phyloP scores from a whole-genome alignment of 2,329 filamentous ascomycete genomes.

The Trichoderma citrinoviride region DNA sequence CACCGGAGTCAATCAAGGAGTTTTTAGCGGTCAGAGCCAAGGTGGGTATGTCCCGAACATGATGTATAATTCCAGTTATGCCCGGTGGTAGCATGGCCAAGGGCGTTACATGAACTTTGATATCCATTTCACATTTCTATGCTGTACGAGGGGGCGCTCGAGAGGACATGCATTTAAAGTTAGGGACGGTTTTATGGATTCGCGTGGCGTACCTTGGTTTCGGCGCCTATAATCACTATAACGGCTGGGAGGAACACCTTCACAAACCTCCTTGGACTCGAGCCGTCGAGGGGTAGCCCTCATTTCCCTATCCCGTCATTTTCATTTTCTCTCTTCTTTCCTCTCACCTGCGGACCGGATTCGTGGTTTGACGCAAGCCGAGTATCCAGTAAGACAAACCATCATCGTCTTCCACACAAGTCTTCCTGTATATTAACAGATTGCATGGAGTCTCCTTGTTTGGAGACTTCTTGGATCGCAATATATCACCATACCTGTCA shows the following conservation, averaged over 20 bases:
- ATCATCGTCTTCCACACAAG: slow-evolving; percentile 65
- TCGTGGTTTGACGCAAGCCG: slow-evolving; percentile 21
- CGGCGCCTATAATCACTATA: slow-evolving; percentile 33
- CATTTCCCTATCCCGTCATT: slow-evolving; percentile 22
- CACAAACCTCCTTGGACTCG: slow-evolving; percentile 32
- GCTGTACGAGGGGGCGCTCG: slow-evolving; percentile 26
- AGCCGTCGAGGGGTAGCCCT: slow-evolving; percentile 23
- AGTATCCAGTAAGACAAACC: slow-evolving; percentile 57
- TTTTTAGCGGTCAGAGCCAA: slow-evolving; percentile 86
- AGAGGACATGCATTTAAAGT: slow-evolving; percentile 24
- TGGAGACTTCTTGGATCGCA: slow-evolving; percentile 40
- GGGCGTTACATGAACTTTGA: slow-evolving; percentile 14
- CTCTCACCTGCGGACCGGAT: background rate
- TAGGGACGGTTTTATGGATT: slow-evolving; percentile 30
- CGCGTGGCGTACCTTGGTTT: slow-evolving; percentile 34
- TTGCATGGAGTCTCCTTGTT: slow-evolving; percentile 35
- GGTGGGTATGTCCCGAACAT: slow-evolving; percentile 90
- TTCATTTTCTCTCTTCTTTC: slow-evolving; percentile 17
- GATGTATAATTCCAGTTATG: slow-evolving; percentile 75
- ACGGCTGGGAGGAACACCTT: slow-evolving; percentile 30
- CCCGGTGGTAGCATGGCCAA: slow-evolving; percentile 57
- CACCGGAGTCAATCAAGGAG: slow-evolving; percentile 80
- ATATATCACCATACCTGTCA: slow-evolving; percentile 42
- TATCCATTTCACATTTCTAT: slow-evolving; percentile 20
- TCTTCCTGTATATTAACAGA: slow-evolving; percentile 63